These are phyloP conservation scores for Ustilago hordei DNA, from an alignment of 1,284 basidiomycete species.

Conservation along the genomic window DNA sequence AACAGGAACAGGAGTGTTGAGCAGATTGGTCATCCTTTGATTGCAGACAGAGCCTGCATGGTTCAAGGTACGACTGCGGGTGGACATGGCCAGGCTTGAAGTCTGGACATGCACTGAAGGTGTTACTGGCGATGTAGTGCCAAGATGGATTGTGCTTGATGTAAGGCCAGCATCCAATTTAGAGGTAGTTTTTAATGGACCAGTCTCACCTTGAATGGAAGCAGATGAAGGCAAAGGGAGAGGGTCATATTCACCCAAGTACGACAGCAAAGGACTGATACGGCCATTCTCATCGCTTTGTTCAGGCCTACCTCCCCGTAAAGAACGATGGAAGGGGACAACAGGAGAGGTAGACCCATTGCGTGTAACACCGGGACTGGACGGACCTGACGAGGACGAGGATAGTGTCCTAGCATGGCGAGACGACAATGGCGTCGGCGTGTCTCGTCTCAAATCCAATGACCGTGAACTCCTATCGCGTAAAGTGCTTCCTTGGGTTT, in stretches of 20 bases:
- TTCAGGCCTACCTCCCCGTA: constrained; percentile 26
- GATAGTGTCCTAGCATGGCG: constrained; percentile 38
- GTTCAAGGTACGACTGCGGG: constrained; percentile 41
- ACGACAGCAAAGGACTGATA: constrained; percentile 37
- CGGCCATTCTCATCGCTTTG: constrained; percentile 48
- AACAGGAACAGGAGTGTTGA: constrained; percentile 32
- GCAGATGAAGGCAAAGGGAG: constrained; percentile 25
- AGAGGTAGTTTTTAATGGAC: constrained; percentile 13
- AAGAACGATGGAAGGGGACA: constrained; percentile 35
- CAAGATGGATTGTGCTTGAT: constrained; percentile 31
- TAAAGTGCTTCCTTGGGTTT: too few species aligned
- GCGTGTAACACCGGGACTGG: constrained; percentile 34
- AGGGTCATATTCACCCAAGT: constrained; percentile 39
- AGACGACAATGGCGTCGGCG: constrained; percentile 15
- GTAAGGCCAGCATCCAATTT: constrained; percentile 21
- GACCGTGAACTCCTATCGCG: background rate
- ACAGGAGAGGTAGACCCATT: constrained; percentile 41
- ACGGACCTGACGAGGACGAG: constrained; percentile 31
- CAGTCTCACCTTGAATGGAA: constrained; percentile 20
- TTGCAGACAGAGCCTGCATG: constrained; percentile 28
- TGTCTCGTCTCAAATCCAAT: constrained; percentile 7
- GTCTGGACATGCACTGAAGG: constrained; percentile 26
- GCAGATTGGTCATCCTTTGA: constrained; percentile 35
- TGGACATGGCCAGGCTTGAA: constrained; percentile 49
- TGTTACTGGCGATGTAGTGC: constrained; percentile 24